A percentile compares a stretch with the other conserved stretches of the same genome.
Evolutionary conservation across 2,329 filamentous ascomycete species (phyloP).

Genomic region (Nigrospora sphaerica): DNA sequence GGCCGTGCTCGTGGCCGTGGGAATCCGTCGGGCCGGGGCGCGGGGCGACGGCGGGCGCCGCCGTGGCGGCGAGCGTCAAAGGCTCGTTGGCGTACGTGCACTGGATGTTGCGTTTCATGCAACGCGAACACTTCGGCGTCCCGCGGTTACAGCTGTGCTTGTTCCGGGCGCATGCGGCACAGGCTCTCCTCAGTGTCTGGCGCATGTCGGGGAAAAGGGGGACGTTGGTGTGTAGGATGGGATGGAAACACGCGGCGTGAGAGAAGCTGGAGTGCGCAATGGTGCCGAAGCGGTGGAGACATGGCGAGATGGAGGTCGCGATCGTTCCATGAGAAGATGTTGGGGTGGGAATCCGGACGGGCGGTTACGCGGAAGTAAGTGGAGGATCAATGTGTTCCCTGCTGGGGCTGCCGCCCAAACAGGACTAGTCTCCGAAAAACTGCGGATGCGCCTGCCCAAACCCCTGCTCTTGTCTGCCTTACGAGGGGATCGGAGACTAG

Average conservation of each 20-base stretch:
- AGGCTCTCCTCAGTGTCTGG: conserved; percentile 49
- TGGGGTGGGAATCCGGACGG: too few relatives aligned
- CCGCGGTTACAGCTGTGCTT: conserved; percentile 50
- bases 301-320: too few relatives aligned
- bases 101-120: conserved; percentile 35
- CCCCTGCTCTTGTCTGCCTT: background rate
- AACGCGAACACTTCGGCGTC: conserved; percentile 48
- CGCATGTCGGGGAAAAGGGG: conserved; percentile 31
- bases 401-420: background rate
- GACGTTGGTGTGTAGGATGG: too few relatives aligned
- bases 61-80: conserved; percentile 18
- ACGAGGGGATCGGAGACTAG: background rate
- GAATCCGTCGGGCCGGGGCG: background rate
- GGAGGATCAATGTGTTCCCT: too few relatives aligned
- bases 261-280: too few relatives aligned
- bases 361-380: too few relatives aligned
- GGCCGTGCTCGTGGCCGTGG: too few relatives aligned
- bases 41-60: background rate
- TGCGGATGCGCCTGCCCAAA: background rate
- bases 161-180: conserved; percentile 45
- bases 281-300: too few relatives aligned
- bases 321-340: too few relatives aligned
- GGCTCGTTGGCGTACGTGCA: conserved; percentile 51
- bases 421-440: conserved; percentile 1
- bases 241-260: too few relatives aligned